Conservation (phyloP, 139 green algal species). For the Picochlorum sp. region DNA sequence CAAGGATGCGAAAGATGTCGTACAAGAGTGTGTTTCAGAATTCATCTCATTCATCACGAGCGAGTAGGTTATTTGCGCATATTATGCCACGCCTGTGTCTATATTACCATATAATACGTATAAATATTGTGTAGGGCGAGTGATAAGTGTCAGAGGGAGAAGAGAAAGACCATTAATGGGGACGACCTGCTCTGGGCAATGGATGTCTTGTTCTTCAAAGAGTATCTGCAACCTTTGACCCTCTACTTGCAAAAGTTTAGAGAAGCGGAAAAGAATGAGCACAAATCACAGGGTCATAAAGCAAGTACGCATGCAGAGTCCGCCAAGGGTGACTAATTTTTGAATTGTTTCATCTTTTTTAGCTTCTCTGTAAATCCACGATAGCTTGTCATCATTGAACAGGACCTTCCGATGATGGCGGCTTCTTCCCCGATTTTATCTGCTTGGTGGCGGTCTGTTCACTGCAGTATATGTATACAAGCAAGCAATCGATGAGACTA, state of each 20-base stretch:
- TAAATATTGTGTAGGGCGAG: conserved; percentile 66
- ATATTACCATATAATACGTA: neutral
- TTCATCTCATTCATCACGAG: conserved; percentile 99
- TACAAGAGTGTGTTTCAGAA: conserved; percentile 98
- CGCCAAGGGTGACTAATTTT: neutral
- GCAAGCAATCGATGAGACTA: too few relatives aligned
- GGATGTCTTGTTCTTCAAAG: conserved; percentile 93
- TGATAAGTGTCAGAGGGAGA: conserved; percentile 97
- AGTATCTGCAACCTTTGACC: conserved; percentile 94
- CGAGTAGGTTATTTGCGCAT: conserved; percentile 62
- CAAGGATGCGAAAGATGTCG: conserved; percentile 98
- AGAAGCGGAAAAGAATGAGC: conserved; percentile 52
- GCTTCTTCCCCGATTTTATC: too few relatives aligned
- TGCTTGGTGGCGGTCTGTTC: too few relatives aligned
- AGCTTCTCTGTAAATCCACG: too few relatives aligned
- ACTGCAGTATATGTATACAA: too few relatives aligned
- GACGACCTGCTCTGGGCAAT: conserved; percentile 98
- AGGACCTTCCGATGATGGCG: too few relatives aligned
- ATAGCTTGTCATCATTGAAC: too few relatives aligned
- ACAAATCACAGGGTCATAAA: conserved; percentile 4
- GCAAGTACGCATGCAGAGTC: neutral
- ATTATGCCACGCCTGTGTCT: neutral
- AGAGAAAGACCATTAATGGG: conserved; percentile 99
- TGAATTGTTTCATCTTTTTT: neutral
- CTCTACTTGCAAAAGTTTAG: conserved; percentile 90